Evolutionary conservation across 2,329 filamentous ascomycete species (phyloP).

Genomic region (Penicillium sp.): DNA sequence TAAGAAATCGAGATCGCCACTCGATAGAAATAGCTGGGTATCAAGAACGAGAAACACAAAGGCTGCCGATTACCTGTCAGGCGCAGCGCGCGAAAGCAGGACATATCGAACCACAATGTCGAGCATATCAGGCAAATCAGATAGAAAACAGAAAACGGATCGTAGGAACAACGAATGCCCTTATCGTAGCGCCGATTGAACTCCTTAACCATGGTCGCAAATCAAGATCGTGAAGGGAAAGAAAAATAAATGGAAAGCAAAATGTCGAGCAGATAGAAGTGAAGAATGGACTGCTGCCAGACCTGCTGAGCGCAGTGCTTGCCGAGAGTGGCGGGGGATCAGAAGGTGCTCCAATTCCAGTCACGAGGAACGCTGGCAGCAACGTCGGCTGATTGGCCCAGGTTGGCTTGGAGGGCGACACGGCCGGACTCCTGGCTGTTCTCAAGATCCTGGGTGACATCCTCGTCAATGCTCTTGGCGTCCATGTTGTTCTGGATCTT

Average conservation of each 20-base stretch:
- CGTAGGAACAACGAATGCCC: not conserved
- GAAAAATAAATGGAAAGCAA: not conserved
- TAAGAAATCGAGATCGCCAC: conserved; percentile 23
- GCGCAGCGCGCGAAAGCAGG: not conserved
- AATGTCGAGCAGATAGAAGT: conserved; percentile 2
- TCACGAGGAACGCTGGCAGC: conserved; percentile 57
- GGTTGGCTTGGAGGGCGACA: conserved; percentile 18
- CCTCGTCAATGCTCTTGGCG: conserved; percentile 23
- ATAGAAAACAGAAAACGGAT: conserved; percentile 9
- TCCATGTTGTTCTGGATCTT: conserved; percentile 47
- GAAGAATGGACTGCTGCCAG: conserved; percentile 14
- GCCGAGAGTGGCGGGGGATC: conserved; percentile 16
- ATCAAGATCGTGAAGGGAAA: not conserved
- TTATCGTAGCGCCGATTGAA: conserved; percentile 3
- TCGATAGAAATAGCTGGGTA: conserved; percentile 36
- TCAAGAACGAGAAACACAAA: conserved; percentile 24
- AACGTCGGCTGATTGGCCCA: conserved; percentile 42
- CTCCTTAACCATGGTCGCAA: conserved; percentile 20
- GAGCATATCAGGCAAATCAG: conserved; percentile 5
- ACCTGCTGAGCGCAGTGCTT: conserved; percentile 15
- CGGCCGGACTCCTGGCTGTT: conserved; percentile 23
- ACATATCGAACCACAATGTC: not conserved
- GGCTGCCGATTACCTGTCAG: not conserved
- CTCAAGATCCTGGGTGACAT: conserved; percentile 21
- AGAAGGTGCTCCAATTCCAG: conserved; percentile 66